These are phyloP conservation scores for Diacronema lutheri DNA, from an alignment of 78 protist genomes.

Conservation along the genomic window DNA sequence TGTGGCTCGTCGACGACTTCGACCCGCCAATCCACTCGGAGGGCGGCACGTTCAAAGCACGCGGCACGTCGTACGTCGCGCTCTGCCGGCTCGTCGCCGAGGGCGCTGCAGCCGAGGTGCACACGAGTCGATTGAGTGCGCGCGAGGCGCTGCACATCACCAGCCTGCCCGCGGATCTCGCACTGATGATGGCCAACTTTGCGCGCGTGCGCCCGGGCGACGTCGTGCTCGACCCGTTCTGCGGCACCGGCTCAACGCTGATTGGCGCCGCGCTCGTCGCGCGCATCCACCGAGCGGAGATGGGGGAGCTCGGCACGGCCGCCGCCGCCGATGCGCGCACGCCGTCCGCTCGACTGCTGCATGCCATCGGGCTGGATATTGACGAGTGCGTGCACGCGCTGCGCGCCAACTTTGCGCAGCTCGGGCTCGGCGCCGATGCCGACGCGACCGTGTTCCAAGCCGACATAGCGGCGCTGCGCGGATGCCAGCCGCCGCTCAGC, in stretches of 20 bases:
- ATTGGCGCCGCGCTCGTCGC: neutral
- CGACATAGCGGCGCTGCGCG: neutral
- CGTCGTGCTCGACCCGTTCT: conserved; percentile 14
- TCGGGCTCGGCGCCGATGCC: neutral
- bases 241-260: conserved; percentile 16
- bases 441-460: neutral
- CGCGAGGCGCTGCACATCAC: neutral
- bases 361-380: neutral
- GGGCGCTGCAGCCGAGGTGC: neutral
- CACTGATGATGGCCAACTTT: neutral
- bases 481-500: neutral
- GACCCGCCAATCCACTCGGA: too few relatives aligned
- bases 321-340: neutral
- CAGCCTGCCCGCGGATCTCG: neutral
- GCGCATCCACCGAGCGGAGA: neutral
- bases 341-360: neutral
- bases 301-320: neutral
- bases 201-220: conserved; percentile 9
- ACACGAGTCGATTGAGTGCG: neutral
- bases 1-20: too few relatives aligned
- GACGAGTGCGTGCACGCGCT: neutral
- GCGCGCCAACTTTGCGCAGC: neutral
- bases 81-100: neutral
- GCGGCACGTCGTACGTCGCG: neutral
- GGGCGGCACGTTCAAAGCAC: too few relatives aligned